Evolutionary conservation across 495 filamentous ascomycete species (phyloP), one percentile per base, ranked within the genome.

Genomic region (Pseudevernia furfuracea): DNA sequence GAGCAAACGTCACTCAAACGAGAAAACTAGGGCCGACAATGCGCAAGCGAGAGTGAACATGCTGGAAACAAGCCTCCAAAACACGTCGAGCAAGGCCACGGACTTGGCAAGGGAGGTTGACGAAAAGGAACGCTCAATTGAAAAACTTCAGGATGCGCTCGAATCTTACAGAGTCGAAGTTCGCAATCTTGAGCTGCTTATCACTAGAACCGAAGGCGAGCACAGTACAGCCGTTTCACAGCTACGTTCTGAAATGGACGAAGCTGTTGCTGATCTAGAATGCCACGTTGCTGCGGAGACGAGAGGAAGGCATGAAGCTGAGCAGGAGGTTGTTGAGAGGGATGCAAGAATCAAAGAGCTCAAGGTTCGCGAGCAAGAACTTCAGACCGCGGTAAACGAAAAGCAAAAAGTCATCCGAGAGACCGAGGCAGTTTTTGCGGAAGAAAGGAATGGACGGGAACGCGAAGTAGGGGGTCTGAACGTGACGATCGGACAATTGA

Each of bases 81-180:
- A 77, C 57, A 76, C 76, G 7, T 76, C 78, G 44, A 78, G 73
- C 58, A 70, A 74, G 17, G 72, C 79, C 69, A 74, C 76, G 55
- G 78, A 81, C 8, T 75, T 85, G 19, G 80, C 84, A 38, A 72
- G 69, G 7, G 77, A 84, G 59, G 77, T 83, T 58, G 72, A 78
- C 3, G 86, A 88, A 44, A 80, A 88, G 32, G 79, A 83, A 21
- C 66, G 81, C 15, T 80, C 81, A 36, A 79, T 89, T 61, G 80
- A 84, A 61, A 79, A 84, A 37, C 77, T 92, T 32, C 83, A 82
- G 66, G 69, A 74, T 34, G 87, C 89, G 1, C 79, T 90, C 0
- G 77, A 83, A 23, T 78, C 79, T 17, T 92, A 92, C 69, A 77
- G 81, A 12, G 73, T 78, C 11, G 91, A 95, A 61, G 78, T 90